Conservation (phyloP, 805 yeast species). For the Wickerhamiella siamensis region DNA sequence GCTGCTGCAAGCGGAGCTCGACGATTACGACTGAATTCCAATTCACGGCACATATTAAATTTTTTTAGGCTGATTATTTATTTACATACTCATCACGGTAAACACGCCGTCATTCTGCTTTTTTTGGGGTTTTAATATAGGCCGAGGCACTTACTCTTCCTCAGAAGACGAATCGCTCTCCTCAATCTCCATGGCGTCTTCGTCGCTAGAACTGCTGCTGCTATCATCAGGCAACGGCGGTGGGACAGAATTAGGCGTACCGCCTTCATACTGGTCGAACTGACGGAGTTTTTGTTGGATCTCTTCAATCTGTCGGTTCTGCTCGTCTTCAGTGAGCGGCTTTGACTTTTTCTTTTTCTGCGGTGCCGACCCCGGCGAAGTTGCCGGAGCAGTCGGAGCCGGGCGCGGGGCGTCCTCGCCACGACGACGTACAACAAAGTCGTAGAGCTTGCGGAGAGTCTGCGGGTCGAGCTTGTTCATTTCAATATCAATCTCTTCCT, state of each 20-base stretch:
- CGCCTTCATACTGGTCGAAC: constrained; percentile 31
- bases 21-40: neutral
- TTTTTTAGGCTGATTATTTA: neutral
- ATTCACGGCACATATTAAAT: neutral
- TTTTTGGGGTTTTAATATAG: neutral
- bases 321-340: constrained; percentile 52
- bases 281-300: constrained; percentile 65
- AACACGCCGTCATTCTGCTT: too few species aligned
- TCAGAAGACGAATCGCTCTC: constrained; percentile 24
- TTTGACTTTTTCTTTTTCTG: constrained; percentile 34
- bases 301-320: constrained; percentile 50
- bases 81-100: neutral
- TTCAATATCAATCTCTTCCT: constrained; percentile 92
- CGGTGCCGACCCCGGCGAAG: constrained; percentile 6
- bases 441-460: constrained; percentile 70
- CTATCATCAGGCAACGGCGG: constrained; percentile 9
- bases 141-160: constrained; percentile 21
- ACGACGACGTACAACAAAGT: constrained; percentile 45
- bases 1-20: constrained; percentile 7
- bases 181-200: constrained; percentile 8
- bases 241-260: neutral
- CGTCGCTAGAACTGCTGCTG: constrained; percentile 17
- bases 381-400: constrained; percentile 1
- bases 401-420: constrained; percentile 14
- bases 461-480: constrained; percentile 81